Evolutionary conservation across 1,284 basidiomycete species (phyloP).

Genomic region (Exsudoporus floridanus): DNA sequence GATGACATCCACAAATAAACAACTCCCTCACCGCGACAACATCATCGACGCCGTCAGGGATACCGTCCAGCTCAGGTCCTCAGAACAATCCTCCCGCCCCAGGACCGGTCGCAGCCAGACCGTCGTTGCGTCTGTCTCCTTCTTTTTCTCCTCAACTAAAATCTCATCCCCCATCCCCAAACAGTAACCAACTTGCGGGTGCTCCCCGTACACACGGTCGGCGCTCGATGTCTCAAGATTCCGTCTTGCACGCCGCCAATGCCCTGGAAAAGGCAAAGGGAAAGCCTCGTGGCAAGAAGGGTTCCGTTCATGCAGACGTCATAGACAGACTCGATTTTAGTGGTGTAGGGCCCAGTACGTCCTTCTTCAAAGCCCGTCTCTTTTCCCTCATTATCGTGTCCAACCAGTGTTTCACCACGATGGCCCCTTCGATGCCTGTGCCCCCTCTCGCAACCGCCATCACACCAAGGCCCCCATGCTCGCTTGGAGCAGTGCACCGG

Average conservation of each 20-base stretch:
- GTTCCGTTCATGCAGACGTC: constrained; percentile 66
- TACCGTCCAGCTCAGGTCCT: constrained; percentile 49
- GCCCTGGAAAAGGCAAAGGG: constrained; percentile 55
- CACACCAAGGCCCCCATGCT: constrained; percentile 76
- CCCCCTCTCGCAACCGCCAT: constrained; percentile 80
- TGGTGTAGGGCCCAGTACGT: constrained; percentile 74
- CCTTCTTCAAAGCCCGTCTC: background rate
- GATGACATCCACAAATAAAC: constrained; percentile 32
- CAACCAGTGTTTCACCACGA: constrained; percentile 81
- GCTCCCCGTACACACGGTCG: constrained; percentile 44
- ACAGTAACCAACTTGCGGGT: constrained; percentile 23
- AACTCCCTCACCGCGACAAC: constrained; percentile 36
- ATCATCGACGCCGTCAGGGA: constrained; percentile 66
- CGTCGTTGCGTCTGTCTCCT: constrained; percentile 38
- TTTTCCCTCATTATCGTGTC: constrained; percentile 12
- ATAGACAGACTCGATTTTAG: constrained; percentile 66
- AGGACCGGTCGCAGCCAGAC: constrained; percentile 50
- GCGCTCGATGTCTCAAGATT: constrained; percentile 73
- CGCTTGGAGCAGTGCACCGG: constrained; percentile 62
- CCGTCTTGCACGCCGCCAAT: constrained; percentile 41
- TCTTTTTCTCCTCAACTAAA: constrained; percentile 2
- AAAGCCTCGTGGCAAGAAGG: constrained; percentile 60
- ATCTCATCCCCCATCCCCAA: constrained; percentile 9
- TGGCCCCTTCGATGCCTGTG: constrained; percentile 85
- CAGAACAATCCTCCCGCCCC: constrained; percentile 41